Evolutionary conservation across 225 moss, liverwort and hornwort genomes (phyloP), one percentile per base, ranked within the genome.

Genomic region (Marchantia paleacea): DNA sequence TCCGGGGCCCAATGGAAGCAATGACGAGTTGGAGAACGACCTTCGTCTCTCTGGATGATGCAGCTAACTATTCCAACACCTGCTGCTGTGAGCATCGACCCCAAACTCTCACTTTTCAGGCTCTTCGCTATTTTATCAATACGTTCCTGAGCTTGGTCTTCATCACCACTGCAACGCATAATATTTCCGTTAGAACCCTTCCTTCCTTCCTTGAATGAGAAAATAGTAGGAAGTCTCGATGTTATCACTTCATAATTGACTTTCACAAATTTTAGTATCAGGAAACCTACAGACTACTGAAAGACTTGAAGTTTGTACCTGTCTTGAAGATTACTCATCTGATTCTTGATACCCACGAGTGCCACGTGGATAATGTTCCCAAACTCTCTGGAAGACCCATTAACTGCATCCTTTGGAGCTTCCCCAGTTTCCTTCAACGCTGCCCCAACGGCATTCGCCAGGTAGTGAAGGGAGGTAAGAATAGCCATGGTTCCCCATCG

Each of bases 401-500:
- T 87, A 52, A 80, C 90, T 31, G 89, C 86, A 28, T 82, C 78
- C 74, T 75, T 88, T 78, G 10, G 83, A 78, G 62, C 90, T 87
- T 74, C 92, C 81, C 92, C 89, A 1, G 90, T 94, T 65, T 94
- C 91, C 72, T 94, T 94, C 53, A 97, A 81, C 47, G 92, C 97
- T 20, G 97, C 87, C 6, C 77, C 78, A 20, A 97, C 91, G 30
- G 97, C 93, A 31, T 61, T 83, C 10, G 97, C 91, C 20, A 97
- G 84, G 51, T 92, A 86, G 77, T 97, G 94, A 1, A 97, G 91
- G 9, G 97, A 92, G 0, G 85, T 82, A 7, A 97, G 86, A 31
- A 97, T 93, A 79, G 91, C 97, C 97, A 97, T 97, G 10, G 94
- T 87, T 72, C 97, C 97, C 97, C 97, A 97, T 30, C 97, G 88